A percentile compares a stretch with the other conserved stretches of the same genome.
Evolutionary conservation across 768 basidiomycete genomes (phyloP).

Genomic region (Tubosaeta brunneosetosa): DNA sequence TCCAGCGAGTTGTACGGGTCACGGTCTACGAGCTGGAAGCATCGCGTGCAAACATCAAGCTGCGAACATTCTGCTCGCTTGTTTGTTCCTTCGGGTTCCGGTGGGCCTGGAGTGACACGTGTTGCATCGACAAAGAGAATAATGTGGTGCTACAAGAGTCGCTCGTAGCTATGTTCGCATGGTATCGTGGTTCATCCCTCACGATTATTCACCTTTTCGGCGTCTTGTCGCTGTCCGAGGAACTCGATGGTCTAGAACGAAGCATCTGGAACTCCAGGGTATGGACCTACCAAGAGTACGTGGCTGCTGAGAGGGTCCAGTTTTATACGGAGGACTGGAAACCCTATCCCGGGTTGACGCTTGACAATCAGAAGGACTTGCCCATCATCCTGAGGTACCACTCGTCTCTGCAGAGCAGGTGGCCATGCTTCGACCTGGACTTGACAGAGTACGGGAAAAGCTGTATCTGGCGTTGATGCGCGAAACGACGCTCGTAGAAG

Average conservation of each 20-base stretch:
- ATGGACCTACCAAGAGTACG: too few species aligned
- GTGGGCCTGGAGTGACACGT: not conserved
- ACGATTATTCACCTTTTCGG: too few species aligned
- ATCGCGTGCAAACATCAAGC: not conserved
- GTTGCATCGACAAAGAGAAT: not conserved
- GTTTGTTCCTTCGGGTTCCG: not conserved
- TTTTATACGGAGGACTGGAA: too few species aligned
- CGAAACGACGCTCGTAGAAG: not conserved
- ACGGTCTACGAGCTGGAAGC: not conserved
- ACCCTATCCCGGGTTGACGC: too few species aligned
- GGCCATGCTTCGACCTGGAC: not conserved
- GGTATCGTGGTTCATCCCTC: too few species aligned
- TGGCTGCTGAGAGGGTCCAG: too few species aligned
- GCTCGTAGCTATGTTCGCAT: not conserved
- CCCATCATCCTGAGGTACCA: not conserved
- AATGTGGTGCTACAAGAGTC: not conserved
- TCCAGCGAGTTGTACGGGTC: not conserved
- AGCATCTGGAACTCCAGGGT: too few species aligned
- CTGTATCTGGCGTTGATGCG: not conserved
- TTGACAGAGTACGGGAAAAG: not conserved
- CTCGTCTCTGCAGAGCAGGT: not conserved
- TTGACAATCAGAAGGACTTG: not conserved
- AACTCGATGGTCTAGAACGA: too few species aligned
- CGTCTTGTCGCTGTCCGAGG: too few species aligned
- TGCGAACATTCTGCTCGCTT: not conserved